These are phyloP conservation scores for Ascochyta koolunga DNA, from an alignment of 2,329 filamentous ascomycete genomes.

Conservation along the genomic window DNA sequence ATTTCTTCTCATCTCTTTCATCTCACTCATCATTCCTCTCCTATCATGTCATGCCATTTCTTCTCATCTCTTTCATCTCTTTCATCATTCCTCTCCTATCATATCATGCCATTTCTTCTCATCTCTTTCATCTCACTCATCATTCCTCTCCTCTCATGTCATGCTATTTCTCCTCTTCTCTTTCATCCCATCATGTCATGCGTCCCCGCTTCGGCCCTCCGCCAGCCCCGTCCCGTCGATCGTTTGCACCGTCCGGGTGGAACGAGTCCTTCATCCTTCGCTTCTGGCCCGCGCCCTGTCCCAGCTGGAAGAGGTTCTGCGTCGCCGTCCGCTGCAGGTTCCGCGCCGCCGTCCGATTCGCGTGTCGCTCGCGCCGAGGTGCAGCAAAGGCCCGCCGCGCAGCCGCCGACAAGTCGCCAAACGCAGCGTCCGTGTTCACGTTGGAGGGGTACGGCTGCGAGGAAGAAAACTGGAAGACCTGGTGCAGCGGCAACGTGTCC, in stretches of 20 bases:
- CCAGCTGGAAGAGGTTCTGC: conserved; percentile 55
- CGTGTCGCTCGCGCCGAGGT: conserved; percentile 48
- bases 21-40: too few relatives aligned
- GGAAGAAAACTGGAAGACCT: conserved; percentile 72
- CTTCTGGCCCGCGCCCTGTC: conserved; percentile 72
- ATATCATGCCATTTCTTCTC: too few relatives aligned
- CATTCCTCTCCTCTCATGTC: neutral
- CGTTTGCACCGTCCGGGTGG: conserved; percentile 68
- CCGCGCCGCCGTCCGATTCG: conserved; percentile 45
- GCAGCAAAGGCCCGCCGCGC: conserved; percentile 41
- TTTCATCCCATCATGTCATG: conserved; percentile 34
- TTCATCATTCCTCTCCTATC: too few relatives aligned
- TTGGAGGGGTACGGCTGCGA: conserved; percentile 62
- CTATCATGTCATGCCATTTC: too few relatives aligned
- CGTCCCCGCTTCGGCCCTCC: conserved; percentile 50
- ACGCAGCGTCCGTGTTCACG: conserved; percentile 43
- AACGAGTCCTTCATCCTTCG: conserved; percentile 78
- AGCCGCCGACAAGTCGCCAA: conserved; percentile 34
- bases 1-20: too few relatives aligned
- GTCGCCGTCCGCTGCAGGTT: conserved; percentile 40
- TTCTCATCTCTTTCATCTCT: too few relatives aligned
- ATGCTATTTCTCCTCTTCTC: neutral
- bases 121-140: too few relatives aligned
- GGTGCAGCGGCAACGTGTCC: conserved; percentile 39
- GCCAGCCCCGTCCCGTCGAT: conserved; percentile 60